Evolutionary conservation across 495 filamentous ascomycete species (phyloP).

Genomic region (Xylaria grammica): DNA sequence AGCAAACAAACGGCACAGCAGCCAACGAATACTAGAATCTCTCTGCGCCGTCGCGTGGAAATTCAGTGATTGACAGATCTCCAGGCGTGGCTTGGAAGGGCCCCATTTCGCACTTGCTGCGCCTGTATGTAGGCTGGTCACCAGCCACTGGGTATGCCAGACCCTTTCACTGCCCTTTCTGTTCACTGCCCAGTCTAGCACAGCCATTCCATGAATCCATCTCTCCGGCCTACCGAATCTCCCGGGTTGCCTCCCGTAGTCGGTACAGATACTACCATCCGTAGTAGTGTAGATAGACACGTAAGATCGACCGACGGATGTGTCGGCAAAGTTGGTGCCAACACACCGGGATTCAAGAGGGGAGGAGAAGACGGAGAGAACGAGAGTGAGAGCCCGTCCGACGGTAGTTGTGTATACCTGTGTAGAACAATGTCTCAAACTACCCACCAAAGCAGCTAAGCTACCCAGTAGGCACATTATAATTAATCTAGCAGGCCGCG

Average conservation of each 20-base stretch:
- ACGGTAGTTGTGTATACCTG: too few species aligned
- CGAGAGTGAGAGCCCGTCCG: too few species aligned
- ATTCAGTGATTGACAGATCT: background rate
- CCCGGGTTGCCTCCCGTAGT: too few species aligned
- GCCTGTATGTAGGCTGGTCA: slow-evolving; percentile 1
- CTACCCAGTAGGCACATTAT: too few species aligned
- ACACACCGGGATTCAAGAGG: too few species aligned
- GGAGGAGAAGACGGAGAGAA: too few species aligned
- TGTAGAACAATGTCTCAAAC: slow-evolving; percentile 3
- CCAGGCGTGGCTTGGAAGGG: slow-evolving; percentile 6
- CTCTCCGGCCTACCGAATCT: too few species aligned
- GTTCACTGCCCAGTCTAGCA: too few species aligned
- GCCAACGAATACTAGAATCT: background rate
- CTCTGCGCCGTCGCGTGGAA: background rate
- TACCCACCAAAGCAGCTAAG: background rate
- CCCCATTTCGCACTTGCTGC: slow-evolving; percentile 14
- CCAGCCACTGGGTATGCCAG: background rate
- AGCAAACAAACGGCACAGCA: background rate
- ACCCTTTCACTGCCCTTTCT: background rate
- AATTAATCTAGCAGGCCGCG: too few species aligned
- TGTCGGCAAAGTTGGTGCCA: too few species aligned
- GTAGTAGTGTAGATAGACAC: background rate
- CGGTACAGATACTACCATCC: too few species aligned
- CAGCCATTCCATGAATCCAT: slow-evolving; percentile 4
- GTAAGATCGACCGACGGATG: too few species aligned